These are phyloP conservation scores for Picocystis sp. DNA, from an alignment of 163 green algal genomes.

Conservation along the genomic window DNA sequence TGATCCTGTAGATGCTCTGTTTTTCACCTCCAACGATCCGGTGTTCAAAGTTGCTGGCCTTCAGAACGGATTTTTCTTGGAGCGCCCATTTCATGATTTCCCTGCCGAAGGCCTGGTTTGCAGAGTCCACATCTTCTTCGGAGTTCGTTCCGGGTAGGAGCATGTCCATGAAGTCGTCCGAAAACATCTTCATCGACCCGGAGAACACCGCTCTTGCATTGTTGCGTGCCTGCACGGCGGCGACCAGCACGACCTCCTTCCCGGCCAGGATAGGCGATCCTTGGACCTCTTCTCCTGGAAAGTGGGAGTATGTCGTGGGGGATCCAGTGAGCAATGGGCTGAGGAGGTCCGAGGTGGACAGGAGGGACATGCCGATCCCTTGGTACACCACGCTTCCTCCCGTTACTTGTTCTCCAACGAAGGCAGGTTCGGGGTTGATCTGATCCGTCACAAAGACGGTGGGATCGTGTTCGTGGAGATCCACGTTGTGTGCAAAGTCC, in stretches of 20 bases:
- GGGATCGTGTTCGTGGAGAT: neutral
- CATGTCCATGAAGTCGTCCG: constrained; percentile 36
- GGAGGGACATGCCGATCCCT: neutral
- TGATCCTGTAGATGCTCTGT: constrained; percentile 55
- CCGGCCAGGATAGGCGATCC: constrained; percentile 3
- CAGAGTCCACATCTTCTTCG: constrained; percentile 9
- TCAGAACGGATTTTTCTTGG: constrained; percentile 44
- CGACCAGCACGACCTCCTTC: constrained; percentile 4
- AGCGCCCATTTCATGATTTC: constrained; percentile 56
- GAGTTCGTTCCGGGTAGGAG: constrained; percentile 6
- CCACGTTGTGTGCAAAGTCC: neutral
- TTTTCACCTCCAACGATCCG: constrained; percentile 15
- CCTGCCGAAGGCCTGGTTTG: constrained; percentile 43
- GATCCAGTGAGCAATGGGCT: neutral
- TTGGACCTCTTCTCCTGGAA: neutral
- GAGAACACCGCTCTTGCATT: constrained; percentile 60
- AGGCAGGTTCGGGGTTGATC: neutral
- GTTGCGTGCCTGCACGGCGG: constrained; percentile 55
- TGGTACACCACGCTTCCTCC: neutral
- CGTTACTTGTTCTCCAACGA: neutral
- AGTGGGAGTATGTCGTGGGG: neutral
- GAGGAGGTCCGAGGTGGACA: neutral
- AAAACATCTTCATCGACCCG: constrained; percentile 65
- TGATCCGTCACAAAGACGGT: neutral
- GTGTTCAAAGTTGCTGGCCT: constrained; percentile 29